phyloP scores from a whole-genome alignment of 2,329 filamentous ascomycete species.

The Sclerotinia glacialis region DNA sequence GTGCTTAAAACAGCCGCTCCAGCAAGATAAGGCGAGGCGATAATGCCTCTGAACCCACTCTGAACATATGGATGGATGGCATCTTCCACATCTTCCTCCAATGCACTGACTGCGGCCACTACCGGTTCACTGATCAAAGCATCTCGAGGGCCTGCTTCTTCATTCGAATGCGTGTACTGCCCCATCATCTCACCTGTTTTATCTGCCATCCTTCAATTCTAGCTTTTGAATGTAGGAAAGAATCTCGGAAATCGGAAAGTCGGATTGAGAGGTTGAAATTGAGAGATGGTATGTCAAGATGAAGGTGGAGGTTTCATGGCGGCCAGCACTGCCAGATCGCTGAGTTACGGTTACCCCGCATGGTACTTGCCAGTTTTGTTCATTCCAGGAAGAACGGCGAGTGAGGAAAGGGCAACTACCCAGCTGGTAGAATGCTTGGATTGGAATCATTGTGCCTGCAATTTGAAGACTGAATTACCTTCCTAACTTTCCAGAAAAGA shows the following conservation, averaged over 20 bases:
- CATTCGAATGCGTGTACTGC: not conserved
- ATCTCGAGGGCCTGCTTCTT: not conserved
- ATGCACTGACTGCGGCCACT: not conserved
- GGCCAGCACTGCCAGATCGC: not conserved
- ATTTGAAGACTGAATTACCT: no score
- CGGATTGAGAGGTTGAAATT: not conserved
- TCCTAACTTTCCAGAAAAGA: no score
- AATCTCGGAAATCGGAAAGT: not conserved
- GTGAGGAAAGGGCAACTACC: not conserved
- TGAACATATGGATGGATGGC: conserved; percentile 3
- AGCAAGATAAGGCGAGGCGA: conserved; percentile 17
- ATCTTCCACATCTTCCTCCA: not conserved
- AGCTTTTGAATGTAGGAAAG: not conserved
- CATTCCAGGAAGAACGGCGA: not conserved
- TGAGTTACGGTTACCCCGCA: not conserved
- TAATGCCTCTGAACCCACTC: conserved; percentile 9
- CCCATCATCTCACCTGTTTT: not conserved
- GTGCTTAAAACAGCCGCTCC: conserved; percentile 10
- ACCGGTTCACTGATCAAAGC: not conserved
- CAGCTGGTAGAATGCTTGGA: not conserved
- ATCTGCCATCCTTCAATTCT: conserved; percentile 1
- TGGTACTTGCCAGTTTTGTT: conserved; percentile 8
- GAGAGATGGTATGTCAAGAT: not conserved
- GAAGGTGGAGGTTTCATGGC: not conserved
- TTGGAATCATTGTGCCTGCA: not conserved